Percentiles rank a stretch among this genome's conserved stretches.
Evolutionary conservation across 306 rosid species (phyloP).

Genomic region (Vigna trinervia): DNA sequence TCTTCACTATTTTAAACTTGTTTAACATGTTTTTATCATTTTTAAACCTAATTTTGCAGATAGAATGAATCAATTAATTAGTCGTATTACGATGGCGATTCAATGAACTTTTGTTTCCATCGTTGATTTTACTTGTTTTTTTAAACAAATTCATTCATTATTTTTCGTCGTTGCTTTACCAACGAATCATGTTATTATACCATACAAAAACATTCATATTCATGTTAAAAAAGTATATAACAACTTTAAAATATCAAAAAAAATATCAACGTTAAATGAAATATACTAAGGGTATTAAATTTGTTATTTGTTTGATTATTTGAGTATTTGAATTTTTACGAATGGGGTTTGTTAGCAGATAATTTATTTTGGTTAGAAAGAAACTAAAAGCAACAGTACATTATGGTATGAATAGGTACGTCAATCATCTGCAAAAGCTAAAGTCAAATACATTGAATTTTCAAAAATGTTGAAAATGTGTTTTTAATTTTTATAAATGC

Average conservation of each 20-base stretch:
- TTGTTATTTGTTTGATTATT: neutral
- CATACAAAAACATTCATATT: neutral
- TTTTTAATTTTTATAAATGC: neutral
- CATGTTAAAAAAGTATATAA: neutral
- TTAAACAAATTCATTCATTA: neutral
- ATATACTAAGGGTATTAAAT: too few relatives aligned
- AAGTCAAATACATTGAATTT: slow-evolving; percentile 3
- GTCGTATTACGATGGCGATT: neutral
- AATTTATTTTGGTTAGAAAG: neutral
- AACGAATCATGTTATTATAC: neutral
- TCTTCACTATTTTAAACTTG: neutral
- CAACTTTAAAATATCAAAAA: too few relatives aligned
- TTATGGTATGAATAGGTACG: neutral
- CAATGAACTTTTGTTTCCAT: neutral
- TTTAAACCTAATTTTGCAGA: neutral
- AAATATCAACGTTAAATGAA: too few relatives aligned
- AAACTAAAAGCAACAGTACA: neutral
- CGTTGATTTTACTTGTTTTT: neutral
- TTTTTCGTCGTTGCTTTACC: neutral
- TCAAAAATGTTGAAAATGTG: neutral
- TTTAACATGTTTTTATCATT: neutral
- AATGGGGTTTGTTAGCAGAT: neutral
- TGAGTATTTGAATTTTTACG: neutral
- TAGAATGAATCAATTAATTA: neutral
- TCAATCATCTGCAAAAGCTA: neutral